Conservation (phyloP, 179 eudicot genomes). For the Actinidia polygama region DNA sequence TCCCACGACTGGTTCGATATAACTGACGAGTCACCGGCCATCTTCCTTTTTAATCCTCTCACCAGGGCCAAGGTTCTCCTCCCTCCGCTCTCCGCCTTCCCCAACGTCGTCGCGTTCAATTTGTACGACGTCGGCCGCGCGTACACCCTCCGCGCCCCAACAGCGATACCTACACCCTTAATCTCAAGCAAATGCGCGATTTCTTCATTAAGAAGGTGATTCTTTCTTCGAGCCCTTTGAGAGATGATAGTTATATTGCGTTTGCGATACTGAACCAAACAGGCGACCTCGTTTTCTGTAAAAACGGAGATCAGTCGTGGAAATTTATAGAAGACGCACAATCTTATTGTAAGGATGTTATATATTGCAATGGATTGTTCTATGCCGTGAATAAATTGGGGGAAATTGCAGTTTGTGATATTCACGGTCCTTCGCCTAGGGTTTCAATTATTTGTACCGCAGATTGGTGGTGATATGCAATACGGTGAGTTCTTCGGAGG, state of each 20-base stretch:
- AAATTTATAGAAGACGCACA: constrained; percentile 37
- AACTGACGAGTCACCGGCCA: constrained; percentile 44
- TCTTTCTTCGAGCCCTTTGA: constrained; percentile 42
- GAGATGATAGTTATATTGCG: constrained; percentile 31
- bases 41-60: constrained; percentile 57
- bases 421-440: constrained; percentile 22
- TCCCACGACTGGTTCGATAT: constrained; percentile 58
- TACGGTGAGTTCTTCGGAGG: constrained; percentile 49
- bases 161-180: constrained; percentile 21
- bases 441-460: constrained; percentile 29
- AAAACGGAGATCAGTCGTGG: constrained; percentile 49
- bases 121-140: constrained; percentile 51
- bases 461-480: constrained; percentile 55
- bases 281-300: constrained; percentile 60
- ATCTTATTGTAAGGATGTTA: constrained; percentile 58
- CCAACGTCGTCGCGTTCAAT: constrained; percentile 45
- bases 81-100: constrained; percentile 56
- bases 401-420: constrained; percentile 48
- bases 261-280: constrained; percentile 44
- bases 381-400: constrained; percentile 64
- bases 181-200: constrained; percentile 56
- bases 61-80: constrained; percentile 40
- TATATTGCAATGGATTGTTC: constrained; percentile 45
- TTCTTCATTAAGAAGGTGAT: constrained; percentile 52
- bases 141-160: constrained; percentile 31